Conservation (phyloP, 2,329 filamentous ascomycete species). For the Penicillium concentricum region DNA sequence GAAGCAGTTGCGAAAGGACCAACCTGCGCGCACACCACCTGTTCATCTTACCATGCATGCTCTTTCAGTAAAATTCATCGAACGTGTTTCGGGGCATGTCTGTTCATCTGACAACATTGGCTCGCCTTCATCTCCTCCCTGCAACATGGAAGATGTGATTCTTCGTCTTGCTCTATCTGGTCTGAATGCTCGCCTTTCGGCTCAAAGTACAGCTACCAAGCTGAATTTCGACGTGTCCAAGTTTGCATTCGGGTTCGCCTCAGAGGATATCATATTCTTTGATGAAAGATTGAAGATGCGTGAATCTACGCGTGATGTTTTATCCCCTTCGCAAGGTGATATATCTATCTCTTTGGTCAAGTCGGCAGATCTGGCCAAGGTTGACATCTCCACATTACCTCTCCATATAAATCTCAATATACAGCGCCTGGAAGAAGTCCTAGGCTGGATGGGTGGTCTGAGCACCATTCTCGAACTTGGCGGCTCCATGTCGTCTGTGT, state of each 20-base stretch:
- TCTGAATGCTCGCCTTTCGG: slow-evolving; percentile 25
- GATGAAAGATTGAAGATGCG: slow-evolving; percentile 49
- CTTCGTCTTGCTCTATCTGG: slow-evolving; percentile 31
- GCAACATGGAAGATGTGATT: slow-evolving; percentile 33
- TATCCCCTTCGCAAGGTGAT: slow-evolving; percentile 38
- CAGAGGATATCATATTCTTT: slow-evolving; percentile 54
- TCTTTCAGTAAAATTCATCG: slow-evolving; percentile 39
- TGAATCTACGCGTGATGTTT: slow-evolving; percentile 44
- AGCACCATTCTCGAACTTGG: slow-evolving; percentile 89
- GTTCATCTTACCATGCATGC: slow-evolving; percentile 30
- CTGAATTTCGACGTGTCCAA: slow-evolving; percentile 38
- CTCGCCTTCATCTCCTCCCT: slow-evolving; percentile 17
- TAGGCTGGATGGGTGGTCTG: slow-evolving; percentile 85
- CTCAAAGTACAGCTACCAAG: slow-evolving; percentile 22
- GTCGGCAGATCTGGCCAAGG: slow-evolving; percentile 30
- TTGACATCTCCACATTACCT: slow-evolving; percentile 73
- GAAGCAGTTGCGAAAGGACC: slow-evolving; percentile 5
- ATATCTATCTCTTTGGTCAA: slow-evolving; percentile 39
- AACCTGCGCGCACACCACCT: slow-evolving; percentile 10
- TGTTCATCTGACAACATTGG: slow-evolving; percentile 20
- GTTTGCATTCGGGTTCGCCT: slow-evolving; percentile 49
- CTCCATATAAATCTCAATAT: slow-evolving; percentile 75
- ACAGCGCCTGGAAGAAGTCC: slow-evolving; percentile 77
- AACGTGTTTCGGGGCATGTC: slow-evolving; percentile 33
- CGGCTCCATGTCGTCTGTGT: slow-evolving; percentile 74